phyloP scores from a whole-genome alignment of 1,284 basidiomycete genomes.

The Hypsizygus ulmarius region DNA sequence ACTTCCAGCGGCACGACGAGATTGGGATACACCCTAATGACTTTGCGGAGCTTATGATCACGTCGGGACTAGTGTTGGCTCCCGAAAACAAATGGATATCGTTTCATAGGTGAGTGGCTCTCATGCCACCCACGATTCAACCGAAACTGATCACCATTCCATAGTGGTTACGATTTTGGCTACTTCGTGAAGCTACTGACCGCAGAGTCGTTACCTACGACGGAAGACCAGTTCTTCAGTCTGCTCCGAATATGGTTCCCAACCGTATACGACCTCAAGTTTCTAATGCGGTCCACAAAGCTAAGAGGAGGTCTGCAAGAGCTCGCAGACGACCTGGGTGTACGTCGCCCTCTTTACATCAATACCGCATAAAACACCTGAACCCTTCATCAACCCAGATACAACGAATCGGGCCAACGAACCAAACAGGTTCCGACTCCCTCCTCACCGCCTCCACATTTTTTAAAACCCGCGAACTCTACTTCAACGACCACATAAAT shows the following conservation, averaged over 20 bases:
- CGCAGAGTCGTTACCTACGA: constrained; percentile 81
- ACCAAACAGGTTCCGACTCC: constrained; percentile 96
- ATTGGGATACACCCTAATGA: constrained; percentile 92
- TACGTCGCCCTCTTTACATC: constrained; percentile 27
- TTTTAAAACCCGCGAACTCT: constrained; percentile 92
- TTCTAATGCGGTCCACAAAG: constrained; percentile 89
- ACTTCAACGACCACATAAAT: constrained; percentile 87
- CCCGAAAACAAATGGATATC: constrained; percentile 96
- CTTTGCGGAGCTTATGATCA: constrained; percentile 97
- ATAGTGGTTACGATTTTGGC: constrained; percentile 97
- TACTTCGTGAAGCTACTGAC: constrained; percentile 97
- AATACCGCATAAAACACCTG: background rate
- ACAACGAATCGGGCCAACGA: constrained; percentile 86
- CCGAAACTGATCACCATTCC: constrained; percentile 2
- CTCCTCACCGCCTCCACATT: constrained; percentile 91
- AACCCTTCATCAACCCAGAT: constrained; percentile 48
- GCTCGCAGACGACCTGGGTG: constrained; percentile 91
- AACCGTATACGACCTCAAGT: constrained; percentile 97
- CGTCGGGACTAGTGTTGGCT: constrained; percentile 88
- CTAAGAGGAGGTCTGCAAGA: constrained; percentile 95
- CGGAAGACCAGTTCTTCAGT: constrained; percentile 91
- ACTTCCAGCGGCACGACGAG: constrained; percentile 92
- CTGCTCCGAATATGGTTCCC: constrained; percentile 94
- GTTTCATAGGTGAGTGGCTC: constrained; percentile 85
- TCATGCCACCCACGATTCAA: background rate